Base-by-base conservation (phyloP, 768 basidiomycete species). In the Russula olivacea region DNA sequence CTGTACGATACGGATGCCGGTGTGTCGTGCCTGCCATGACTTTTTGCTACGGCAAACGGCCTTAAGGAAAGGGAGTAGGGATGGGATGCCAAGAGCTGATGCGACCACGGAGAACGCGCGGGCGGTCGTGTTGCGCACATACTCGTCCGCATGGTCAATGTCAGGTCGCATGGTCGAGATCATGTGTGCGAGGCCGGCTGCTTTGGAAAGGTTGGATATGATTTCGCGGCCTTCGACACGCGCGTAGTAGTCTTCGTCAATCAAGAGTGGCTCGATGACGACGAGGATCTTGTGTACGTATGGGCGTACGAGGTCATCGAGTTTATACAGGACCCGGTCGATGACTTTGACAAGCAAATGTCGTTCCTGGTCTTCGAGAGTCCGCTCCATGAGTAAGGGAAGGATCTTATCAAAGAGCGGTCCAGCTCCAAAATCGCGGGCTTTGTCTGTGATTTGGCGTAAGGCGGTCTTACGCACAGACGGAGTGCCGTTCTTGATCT, bases 151-250 rank as follows among this genome's bases (percentile, higher is more conserved):
- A 69, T 98, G 96, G 75, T 99, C 96, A 66, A 98, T 98, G 80
- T 99, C 96, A 3, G 97, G 96, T 69, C 96, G 89, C 96, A 99
- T 98, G 21, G 96, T 99, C 40, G 97, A 99, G 70, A 99, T 99
- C 97, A 99, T 98, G 77, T 99, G 97, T 2, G 97, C 96, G 28
- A 99, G 87, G 76, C 97, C 97, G 34, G 95, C 96, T 12, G 97
- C 97, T 76, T 98, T 99, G 32, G 97, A 96, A 47, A 98, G 79
- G 74, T 98, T 99, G 69, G 93, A 96, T 69, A 98, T 99, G 73
- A 99, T 98, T 79, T 99, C 97, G 38, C 96, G 93, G 67, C 97
- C 97, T 77, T 98, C 97, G 48, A 98, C 94, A 74, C 93, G 91
- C 51, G 90, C 90, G 69, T 92, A 93, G 75, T 93, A 93, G 73